A percentile compares a stretch with the other conserved stretches of the same genome.
These are phyloP conservation scores for Casaregolazyma lundiana DNA, from an alignment of 1,139 yeast species.

Conservation along the genomic window DNA sequence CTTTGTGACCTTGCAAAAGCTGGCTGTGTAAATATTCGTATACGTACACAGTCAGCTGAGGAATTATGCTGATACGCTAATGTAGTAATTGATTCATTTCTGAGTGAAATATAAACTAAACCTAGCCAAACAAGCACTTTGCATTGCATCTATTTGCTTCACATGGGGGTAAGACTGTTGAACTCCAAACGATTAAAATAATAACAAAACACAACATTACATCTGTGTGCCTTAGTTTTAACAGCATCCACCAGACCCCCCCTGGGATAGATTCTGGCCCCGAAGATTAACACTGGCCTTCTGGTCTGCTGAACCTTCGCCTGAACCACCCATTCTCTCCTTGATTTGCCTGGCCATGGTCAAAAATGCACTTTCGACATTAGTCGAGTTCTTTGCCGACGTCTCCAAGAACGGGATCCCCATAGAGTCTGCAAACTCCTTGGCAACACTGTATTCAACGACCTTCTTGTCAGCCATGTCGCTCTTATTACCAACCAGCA, in stretches of 20 bases:
- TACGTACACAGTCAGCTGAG: constrained; percentile 94
- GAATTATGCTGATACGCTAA: too few relatives aligned
- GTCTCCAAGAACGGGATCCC: constrained; percentile 96
- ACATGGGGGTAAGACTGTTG: too few relatives aligned
- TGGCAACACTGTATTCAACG: constrained; percentile 93
- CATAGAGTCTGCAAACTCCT: constrained; percentile 95
- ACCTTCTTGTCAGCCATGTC: constrained; percentile 92
- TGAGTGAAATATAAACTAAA: too few relatives aligned
- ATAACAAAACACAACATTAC: not conserved
- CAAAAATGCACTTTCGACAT: constrained; percentile 96
- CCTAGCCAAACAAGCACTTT: too few relatives aligned
- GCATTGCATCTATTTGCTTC: too few relatives aligned
- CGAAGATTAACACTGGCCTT: constrained; percentile 74
- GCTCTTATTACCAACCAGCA: constrained; percentile 94
- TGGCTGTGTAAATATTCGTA: constrained; percentile 81
- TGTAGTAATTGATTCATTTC: too few relatives aligned
- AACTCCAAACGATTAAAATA: not conserved
- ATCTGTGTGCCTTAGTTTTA: constrained; percentile 28
- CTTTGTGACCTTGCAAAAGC: constrained; percentile 70
- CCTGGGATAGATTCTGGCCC: constrained; percentile 78
- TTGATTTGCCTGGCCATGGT: constrained; percentile 99
- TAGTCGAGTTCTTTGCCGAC: constrained; percentile 89
- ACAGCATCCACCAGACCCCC: constrained; percentile 74
- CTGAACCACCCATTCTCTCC: constrained; percentile 82
- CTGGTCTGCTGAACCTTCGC: constrained; percentile 44